Base-by-base conservation (phyloP, 2,329 filamentous ascomycete genomes). In the Hawksworthiomyces lignivorus region DNA sequence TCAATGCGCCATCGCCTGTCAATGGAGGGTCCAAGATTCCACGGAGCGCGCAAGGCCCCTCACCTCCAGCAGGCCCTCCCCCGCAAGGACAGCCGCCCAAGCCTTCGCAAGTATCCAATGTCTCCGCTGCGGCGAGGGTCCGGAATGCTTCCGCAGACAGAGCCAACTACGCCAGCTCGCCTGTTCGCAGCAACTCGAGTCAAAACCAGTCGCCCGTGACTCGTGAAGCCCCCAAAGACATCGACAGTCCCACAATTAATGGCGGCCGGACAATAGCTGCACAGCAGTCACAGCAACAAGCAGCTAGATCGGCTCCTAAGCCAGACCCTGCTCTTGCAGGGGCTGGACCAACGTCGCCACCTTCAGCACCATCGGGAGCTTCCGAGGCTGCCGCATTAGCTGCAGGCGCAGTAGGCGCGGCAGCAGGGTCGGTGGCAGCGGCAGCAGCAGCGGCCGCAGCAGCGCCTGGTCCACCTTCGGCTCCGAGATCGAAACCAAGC, bases 181-280 rank as follows among this genome's bases (percentile, higher is more conserved):
- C 68, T 7, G 51, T 54, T 1, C 32, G 37, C 4, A 43, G 32
- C 27, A 52, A 53, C n/a, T 50, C 43, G 20, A 58, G 50, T 38
- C 54, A 57, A 18, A 55, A 51, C 14, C 65, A 70, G 35, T 71
- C 69, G 3, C 69, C 72, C 2, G 52, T 67, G 3, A 49, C 59
- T 56, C 43, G 66, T 61, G 57, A 68, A 68, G 43, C 37, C 3
- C 38, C 59, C 35, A 63, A 56, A 41, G 64, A 67, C 35, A 64
- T 65, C 26, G 80, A 81, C 20, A 69, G 64, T 24, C 67, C 75
- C 6, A 59, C 62, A 3, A 62, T 69, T 10, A 80, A 80, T 47
- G 82, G 80, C n/a, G 70, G 74, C 39, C 73, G 76, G 26, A 19
- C 26, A 27, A 83, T 80, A 5, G 80, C 82, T 9, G 77, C 73